A percentile compares a stretch with the other conserved stretches of the same genome.
These are phyloP conservation scores for Glycine soja DNA, from an alignment of 306 rosid species.

Conservation along the genomic window DNA sequence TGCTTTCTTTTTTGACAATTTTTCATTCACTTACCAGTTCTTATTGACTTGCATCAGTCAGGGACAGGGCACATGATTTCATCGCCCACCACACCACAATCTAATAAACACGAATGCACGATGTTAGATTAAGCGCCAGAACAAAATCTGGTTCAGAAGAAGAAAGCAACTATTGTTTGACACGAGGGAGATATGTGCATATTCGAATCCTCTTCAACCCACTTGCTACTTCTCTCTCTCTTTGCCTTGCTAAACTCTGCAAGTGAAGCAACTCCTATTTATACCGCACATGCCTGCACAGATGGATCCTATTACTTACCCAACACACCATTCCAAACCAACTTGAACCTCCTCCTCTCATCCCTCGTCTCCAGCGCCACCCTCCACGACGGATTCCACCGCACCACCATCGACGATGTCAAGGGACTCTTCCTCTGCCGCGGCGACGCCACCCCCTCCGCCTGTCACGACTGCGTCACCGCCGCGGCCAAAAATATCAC, in stretches of 20 bases:
- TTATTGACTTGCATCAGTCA: no score
- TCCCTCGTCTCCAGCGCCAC: constrained; percentile 60
- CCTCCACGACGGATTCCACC: constrained; percentile 46
- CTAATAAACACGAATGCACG: no score
- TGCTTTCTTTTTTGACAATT: no score
- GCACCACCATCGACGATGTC: constrained; percentile 30
- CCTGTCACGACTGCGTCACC: constrained; percentile 55
- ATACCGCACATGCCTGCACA: not conserved
- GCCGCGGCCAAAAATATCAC: constrained; percentile 40
- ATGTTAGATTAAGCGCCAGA: no score
- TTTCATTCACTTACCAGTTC: no score
- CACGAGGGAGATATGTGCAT: not conserved
- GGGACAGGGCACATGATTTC: no score
- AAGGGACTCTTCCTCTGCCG: constrained; percentile 70
- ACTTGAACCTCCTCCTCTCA: constrained; percentile 53
- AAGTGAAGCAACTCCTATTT: constrained; percentile 28
- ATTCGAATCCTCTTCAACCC: constrained; percentile 7
- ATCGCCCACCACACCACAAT: no score
- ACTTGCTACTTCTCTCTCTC: constrained; percentile 21
- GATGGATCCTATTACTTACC: constrained; percentile 39
- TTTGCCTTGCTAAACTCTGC: not conserved
- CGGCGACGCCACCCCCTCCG: constrained; percentile 50
- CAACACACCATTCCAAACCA: constrained; percentile 53
- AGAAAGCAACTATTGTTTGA: no score
- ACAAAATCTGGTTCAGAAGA: no score